Percentiles rank a stretch among this genome's conserved stretches.
Evolutionary conservation across 169 alveolate genomes (phyloP).

Genomic region (Blepharisma undulans): DNA sequence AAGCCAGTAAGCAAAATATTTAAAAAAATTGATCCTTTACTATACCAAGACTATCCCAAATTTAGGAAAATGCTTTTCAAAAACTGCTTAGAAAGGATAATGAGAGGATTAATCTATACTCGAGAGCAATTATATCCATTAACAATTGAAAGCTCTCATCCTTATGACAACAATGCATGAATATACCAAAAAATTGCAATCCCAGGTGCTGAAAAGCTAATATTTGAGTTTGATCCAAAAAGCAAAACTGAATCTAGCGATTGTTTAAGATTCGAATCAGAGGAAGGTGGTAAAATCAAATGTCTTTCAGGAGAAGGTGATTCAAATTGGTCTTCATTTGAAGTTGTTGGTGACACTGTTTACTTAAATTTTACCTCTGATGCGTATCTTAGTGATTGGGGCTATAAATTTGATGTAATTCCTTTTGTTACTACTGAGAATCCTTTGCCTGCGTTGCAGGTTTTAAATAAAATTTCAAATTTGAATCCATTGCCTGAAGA

Average conservation of each 20-base stretch:
- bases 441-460: background rate
- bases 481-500: background rate
- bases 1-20: no score
- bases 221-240: constrained; percentile 26
- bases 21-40: no score
- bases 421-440: background rate
- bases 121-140: no score
- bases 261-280: constrained; percentile 16
- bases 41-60: no score
- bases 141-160: constrained; percentile 38
- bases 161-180: constrained; percentile 25
- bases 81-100: no score
- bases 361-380: constrained; percentile 25
- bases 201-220: constrained; percentile 33
- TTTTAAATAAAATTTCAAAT: background rate
- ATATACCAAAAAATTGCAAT: constrained; percentile 17
- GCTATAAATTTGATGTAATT: constrained; percentile 32
- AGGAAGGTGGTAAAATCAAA: no score
- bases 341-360: constrained; percentile 25
- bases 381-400: constrained; percentile 33
- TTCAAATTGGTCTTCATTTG: background rate
- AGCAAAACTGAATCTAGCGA: constrained; percentile 29
- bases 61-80: no score
- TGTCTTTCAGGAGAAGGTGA: constrained; percentile 39
- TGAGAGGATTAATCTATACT: no score